Percentiles rank a stretch among this genome's conserved stretches.
These are phyloP conservation scores for Trichoderma erinaceum DNA, from an alignment of 495 filamentous ascomycete genomes.

Conservation along the genomic window DNA sequence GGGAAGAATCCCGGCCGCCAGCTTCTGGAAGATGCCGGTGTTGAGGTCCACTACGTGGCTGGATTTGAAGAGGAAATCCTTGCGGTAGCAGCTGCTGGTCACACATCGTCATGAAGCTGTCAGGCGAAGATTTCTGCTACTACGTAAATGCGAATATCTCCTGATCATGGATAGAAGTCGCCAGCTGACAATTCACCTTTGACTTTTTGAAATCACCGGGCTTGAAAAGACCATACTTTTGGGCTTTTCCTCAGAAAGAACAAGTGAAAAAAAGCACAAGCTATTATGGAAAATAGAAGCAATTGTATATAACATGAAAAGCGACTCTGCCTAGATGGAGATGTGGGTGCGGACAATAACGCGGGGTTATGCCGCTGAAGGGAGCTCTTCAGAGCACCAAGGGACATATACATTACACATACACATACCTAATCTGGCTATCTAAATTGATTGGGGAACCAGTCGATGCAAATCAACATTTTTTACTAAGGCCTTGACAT, in stretches of 20 bases:
- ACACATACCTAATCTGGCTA: no score
- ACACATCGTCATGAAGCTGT: slow-evolving; percentile 28
- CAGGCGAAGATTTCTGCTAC: background rate
- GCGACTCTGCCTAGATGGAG: background rate
- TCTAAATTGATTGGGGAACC: no score
- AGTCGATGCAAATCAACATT: no score
- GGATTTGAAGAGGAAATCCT: slow-evolving; percentile 82
- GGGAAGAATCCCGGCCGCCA: slow-evolving; percentile 66
- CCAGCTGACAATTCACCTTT: background rate
- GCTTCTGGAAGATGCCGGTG: slow-evolving; percentile 65
- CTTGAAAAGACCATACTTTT: no score
- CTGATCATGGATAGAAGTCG: background rate
- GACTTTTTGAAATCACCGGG: no score
- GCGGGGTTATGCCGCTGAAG: slow-evolving; percentile 3
- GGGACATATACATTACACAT: no score
- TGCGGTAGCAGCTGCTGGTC: slow-evolving; percentile 72
- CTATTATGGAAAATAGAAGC: background rate
- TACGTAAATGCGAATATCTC: no score
- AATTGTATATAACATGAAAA: background rate
- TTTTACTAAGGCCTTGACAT: no score
- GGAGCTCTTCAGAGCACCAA: no score
- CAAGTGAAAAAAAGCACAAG: no score
- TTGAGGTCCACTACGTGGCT: slow-evolving; percentile 60
- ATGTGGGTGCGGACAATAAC: background rate
- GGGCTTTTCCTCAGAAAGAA: no score